Evolutionary conservation across 305 asterid genomes (phyloP).

Genomic region (Ajuga reptans): DNA sequence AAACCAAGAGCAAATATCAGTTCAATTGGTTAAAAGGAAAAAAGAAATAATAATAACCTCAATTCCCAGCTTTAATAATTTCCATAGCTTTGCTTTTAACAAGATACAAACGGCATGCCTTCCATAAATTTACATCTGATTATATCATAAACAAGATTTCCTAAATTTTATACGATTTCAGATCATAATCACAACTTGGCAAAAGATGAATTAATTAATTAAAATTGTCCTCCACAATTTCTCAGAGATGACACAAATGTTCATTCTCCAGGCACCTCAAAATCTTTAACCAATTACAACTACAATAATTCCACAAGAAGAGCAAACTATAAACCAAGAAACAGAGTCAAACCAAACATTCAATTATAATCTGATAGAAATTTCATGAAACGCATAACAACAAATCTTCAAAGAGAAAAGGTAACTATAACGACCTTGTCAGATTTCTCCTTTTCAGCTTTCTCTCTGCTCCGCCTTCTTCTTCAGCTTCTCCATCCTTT

Average conservation of each 20-base stretch:
- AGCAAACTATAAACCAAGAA: no score
- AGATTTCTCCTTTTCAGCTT: conserved; percentile 33
- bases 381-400: not conserved
- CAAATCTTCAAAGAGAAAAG: not conserved
- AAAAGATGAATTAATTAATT: not conserved
- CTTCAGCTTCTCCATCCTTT: conserved; percentile 43
- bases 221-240: not conserved
- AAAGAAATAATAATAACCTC: not conserved
- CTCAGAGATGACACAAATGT: not conserved
- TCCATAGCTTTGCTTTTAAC: not conserved
- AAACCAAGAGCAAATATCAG: not conserved
- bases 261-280: not conserved
- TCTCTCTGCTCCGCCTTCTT: conserved; percentile 38
- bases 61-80: not conserved
- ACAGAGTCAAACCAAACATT: not conserved
- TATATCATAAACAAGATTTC: not conserved
- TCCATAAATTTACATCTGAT: not conserved
- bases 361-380: no score
- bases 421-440: conserved; percentile 24
- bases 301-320: no score
- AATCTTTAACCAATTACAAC: not conserved
- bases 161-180: not conserved
- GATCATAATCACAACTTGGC: not conserved
- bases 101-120: not conserved
- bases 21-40: no score